Evolutionary conservation across 768 basidiomycete genomes (phyloP), one percentile per base, ranked within the genome.

Genomic region (Trametes cingulata): DNA sequence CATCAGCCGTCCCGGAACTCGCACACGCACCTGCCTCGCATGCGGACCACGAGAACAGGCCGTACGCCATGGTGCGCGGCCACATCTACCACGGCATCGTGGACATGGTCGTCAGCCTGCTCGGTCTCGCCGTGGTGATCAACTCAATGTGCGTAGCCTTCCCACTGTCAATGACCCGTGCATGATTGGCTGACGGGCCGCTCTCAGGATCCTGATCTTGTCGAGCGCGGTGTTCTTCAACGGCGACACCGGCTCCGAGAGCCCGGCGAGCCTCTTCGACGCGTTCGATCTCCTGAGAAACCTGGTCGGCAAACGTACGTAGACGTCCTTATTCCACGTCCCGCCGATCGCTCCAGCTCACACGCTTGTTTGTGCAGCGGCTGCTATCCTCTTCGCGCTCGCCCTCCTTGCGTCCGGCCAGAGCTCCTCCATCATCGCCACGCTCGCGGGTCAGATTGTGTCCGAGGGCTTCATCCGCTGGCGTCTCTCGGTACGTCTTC

Each of bases 401-500:
- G 92, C 91, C 2, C 76, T 98, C 14, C 81, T 98, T 13, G 85
- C 87, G 35, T 79, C 93, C 2, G 95, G 95, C 2, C 94, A 97
- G 79, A 91, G 91, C 63, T 91, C 95, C 0, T 90, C 89, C 8
- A 82, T 97, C 50, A 88, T 96, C 3, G 94, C 92, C 10, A 97
- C 93, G 0, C 81, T 96, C 13, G 88, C 92, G 0, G 94, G 94
- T 0, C 95, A 97, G 73, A 88, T 91, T 20, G 88, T 98, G 39
- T 87, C 86, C 0, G 94, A 97, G 73, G 94, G 95, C 0, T 94
- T 95, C 73, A 79, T 96, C 54, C 85, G 83, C 52, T 96, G 93
- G 93, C 82, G 85, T 46, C 82, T 93, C 36, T 90, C 91, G 64
- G 89, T 90, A 68, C 46, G 69, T 63, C 33, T 22, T 41, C 37